Base-by-base conservation (phyloP, 2,329 filamentous ascomycete genomes). In the Leptographium wingfieldii region DNA sequence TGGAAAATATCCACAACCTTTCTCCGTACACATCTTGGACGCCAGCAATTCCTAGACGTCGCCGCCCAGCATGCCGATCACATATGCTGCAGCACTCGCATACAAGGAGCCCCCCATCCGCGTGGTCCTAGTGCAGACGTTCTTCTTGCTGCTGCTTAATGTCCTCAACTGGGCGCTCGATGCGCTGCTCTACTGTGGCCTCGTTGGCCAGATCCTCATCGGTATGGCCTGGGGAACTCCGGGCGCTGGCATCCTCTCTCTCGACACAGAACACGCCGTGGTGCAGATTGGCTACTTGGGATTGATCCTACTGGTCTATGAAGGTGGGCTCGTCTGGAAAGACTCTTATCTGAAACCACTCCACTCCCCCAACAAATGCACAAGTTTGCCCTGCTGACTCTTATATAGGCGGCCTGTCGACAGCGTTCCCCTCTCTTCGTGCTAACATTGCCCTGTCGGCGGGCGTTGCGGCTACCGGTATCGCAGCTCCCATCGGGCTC, bases 241-340 rank as follows among this genome's bases (percentile, higher is more conserved):
- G 0, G 85, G 85, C 1, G 80, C 75, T 3, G 76, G 80, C 68
- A 84, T 80, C 78, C 76, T 92, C 0, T 73, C 75, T 0, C 25
- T 60, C 0, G 72, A 77, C 4, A 70, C 75, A 1, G 77, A 91
- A 69, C 67, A 77, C 22, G 74, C 76, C 0, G 74, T 88, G 33
- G 78, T 85, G 27, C 79, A 87, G 61, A 69, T 91, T 1, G 88
- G 88, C 0, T 92, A 91, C 67, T 70, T 91, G 0, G 87, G 88
- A 0, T 69, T 91, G n/a, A 78, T 91, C 7, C 71, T 89, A 31
- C 72, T 91, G 1, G 86, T 91, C 0, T 90, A 83, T 68, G 84
- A 90, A 74, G 85, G 83, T 78, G 6, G 33, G 43, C 22, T 11
- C 33, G 1, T 10, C 31, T 46, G 22, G 6, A 38, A 7, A 46